phyloP scores from a whole-genome alignment of 2,329 filamentous ascomycete genomes.

The Dothidotthia symphoricarpi region DNA sequence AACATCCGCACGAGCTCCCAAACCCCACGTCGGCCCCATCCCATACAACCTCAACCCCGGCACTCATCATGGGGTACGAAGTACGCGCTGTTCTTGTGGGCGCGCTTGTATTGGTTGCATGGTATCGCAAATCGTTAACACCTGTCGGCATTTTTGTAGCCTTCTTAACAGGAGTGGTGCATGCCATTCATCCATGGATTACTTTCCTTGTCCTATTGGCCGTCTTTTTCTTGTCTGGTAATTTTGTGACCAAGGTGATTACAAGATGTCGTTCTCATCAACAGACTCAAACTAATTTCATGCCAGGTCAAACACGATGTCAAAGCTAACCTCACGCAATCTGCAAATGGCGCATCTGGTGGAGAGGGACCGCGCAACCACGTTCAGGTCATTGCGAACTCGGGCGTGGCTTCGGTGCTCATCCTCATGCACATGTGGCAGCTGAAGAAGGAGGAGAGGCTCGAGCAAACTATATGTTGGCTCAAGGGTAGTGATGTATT shows the following conservation, averaged over 20 bases:
- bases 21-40: constrained; percentile 12
- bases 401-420: constrained; percentile 69
- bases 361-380: constrained; percentile 82
- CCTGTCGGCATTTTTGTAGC: constrained; percentile 71
- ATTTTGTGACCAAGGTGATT: constrained; percentile 73
- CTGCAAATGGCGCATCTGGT: constrained; percentile 67
- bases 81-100: constrained; percentile 36
- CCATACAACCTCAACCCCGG: constrained; percentile 5
- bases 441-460: constrained; percentile 40
- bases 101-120: constrained; percentile 43
- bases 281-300: constrained; percentile 1
- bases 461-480: constrained; percentile 41
- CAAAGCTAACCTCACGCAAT: constrained; percentile 78
- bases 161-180: constrained; percentile 68
- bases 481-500: constrained; percentile 41
- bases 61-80: constrained; percentile 27
- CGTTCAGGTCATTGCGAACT: constrained; percentile 89
- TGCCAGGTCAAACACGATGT: constrained; percentile 77
- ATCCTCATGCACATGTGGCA: constrained; percentile 53
- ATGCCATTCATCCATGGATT: constrained; percentile 91
- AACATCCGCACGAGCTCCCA: constrained; percentile 9
- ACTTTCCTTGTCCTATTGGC: constrained; percentile 81
- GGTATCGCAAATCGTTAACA: constrained; percentile 64
- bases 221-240: constrained; percentile 85
- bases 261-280: constrained; percentile 1